phyloP scores from a whole-genome alignment of 2,329 filamentous ascomycete species.

The Zalaria sp. region DNA sequence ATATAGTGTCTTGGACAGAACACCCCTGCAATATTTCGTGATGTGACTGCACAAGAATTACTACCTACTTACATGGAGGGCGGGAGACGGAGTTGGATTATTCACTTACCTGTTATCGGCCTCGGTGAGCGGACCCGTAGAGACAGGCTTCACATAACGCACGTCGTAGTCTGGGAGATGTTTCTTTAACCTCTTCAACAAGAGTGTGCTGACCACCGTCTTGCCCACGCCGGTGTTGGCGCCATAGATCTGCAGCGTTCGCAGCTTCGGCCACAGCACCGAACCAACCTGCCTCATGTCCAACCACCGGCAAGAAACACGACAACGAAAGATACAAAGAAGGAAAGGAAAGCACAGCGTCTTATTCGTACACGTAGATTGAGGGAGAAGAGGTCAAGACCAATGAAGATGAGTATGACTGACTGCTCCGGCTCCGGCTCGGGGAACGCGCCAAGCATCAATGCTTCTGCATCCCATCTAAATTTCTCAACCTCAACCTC shows the following conservation, averaged over 20 bases:
- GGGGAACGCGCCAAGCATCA: no score
- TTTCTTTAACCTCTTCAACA: slow-evolving; percentile 48
- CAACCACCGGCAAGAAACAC: no score
- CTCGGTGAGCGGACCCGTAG: slow-evolving; percentile 55
- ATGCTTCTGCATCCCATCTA: no score
- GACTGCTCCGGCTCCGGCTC: no score
- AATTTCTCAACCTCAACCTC: no score
- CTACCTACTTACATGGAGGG: slow-evolving; percentile 1
- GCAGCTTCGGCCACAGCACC: slow-evolving; percentile 53
- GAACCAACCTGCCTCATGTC: slow-evolving; percentile 34
- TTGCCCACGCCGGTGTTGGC: slow-evolving; percentile 79
- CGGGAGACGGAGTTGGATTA: background rate
- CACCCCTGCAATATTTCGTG: slow-evolving; percentile 39
- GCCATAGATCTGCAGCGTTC: slow-evolving; percentile 63
- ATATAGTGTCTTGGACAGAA: slow-evolving; percentile 48
- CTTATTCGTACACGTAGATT: no score
- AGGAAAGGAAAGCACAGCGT: no score
- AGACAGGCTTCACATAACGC: slow-evolving; percentile 67
- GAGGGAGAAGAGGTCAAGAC: no score
- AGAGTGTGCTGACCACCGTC: slow-evolving; percentile 61
- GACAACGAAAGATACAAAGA: no score
- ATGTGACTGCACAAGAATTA: slow-evolving; percentile 43
- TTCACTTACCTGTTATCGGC: slow-evolving; percentile 52
- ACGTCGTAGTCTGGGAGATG: slow-evolving; percentile 34
- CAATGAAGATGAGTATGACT: no score